Percentiles rank a stretch among this genome's conserved stretches.
These are phyloP conservation scores for Claviceps digitariae DNA, from an alignment of 2,329 filamentous ascomycete species.

Conservation along the genomic window DNA sequence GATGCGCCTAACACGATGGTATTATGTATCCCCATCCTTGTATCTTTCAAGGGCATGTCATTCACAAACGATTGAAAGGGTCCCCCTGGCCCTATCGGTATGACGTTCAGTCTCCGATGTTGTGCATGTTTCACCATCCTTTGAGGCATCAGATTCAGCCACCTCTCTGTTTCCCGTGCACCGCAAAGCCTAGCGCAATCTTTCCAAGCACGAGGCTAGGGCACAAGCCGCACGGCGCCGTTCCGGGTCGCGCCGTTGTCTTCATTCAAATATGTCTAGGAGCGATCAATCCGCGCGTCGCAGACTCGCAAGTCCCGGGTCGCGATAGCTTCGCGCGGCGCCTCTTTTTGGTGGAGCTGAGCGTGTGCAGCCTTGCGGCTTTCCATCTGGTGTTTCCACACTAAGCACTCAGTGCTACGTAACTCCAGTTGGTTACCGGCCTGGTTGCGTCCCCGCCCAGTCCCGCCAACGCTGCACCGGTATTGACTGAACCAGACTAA, in stretches of 20 bases:
- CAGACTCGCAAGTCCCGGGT: not conserved
- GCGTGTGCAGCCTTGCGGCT: not conserved
- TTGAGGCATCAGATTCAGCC: not conserved
- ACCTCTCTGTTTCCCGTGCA: not conserved
- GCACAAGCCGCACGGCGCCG: no score
- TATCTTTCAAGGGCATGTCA: not conserved
- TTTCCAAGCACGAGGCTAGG: not conserved
- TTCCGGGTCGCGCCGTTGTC: not conserved
- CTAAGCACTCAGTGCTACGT: not conserved
- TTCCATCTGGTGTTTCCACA: not conserved
- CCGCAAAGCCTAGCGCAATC: not conserved
- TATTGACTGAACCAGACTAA: not conserved
- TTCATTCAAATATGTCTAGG: not conserved
- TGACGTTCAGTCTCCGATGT: not conserved
- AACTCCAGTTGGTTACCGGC: no score
- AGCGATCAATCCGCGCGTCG: no score
- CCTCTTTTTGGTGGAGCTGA: not conserved
- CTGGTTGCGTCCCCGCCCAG: not conserved
- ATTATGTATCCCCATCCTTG: no score
- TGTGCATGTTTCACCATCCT: not conserved
- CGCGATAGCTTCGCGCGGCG: not conserved
- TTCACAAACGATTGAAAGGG: not conserved
- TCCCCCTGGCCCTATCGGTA: not conserved
- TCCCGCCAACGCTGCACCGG: not conserved
- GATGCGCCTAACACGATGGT: no score